A percentile compares a stretch with the other conserved stretches of the same genome.
phyloP scores from a whole-genome alignment of 768 basidiomycete species.

The Hysterangium stoloniferum region DNA sequence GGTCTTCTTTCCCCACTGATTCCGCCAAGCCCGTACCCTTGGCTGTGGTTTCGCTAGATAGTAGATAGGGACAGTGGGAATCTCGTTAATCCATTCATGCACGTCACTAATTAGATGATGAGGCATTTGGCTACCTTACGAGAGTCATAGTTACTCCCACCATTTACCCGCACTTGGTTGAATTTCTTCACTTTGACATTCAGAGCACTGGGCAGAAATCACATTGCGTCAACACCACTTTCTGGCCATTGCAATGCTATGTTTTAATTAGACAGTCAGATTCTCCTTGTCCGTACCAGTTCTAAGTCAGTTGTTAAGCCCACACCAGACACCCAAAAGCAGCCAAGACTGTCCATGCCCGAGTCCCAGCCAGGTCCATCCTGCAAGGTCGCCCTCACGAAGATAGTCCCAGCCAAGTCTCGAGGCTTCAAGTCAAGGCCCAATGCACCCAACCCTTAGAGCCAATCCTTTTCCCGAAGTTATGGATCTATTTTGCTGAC shows the following conservation, averaged over 20 bases:
- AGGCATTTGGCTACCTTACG: conserved; percentile 79
- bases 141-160: conserved; percentile 77
- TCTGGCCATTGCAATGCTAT: conserved; percentile 72
- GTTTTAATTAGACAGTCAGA: conserved; percentile 82
- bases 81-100: conserved; percentile 35
- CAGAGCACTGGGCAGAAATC: conserved; percentile 79
- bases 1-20: conserved; percentile 81
- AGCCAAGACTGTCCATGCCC: conserved; percentile 42
- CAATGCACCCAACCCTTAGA: conserved; percentile 75
- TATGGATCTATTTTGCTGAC: conserved; percentile 74
- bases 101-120: conserved; percentile 25
- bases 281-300: conserved; percentile 77
- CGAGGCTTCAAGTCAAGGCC: conserved; percentile 67
- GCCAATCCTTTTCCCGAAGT: conserved; percentile 75
- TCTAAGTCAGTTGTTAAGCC: conserved; percentile 65
- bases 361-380: conserved; percentile 35
- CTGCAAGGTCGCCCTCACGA: conserved; percentile 40
- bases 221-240: conserved; percentile 76
- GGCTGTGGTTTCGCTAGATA: conserved; percentile 41
- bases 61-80: conserved; percentile 40
- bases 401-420: conserved; percentile 64
- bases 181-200: conserved; percentile 80
- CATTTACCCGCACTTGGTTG: conserved; percentile 73
- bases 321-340: conserved; percentile 51
- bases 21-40: conserved; percentile 65